phyloP scores from a whole-genome alignment of 139 green algal genomes.

The Auxenochlorella protothecoides region DNA sequence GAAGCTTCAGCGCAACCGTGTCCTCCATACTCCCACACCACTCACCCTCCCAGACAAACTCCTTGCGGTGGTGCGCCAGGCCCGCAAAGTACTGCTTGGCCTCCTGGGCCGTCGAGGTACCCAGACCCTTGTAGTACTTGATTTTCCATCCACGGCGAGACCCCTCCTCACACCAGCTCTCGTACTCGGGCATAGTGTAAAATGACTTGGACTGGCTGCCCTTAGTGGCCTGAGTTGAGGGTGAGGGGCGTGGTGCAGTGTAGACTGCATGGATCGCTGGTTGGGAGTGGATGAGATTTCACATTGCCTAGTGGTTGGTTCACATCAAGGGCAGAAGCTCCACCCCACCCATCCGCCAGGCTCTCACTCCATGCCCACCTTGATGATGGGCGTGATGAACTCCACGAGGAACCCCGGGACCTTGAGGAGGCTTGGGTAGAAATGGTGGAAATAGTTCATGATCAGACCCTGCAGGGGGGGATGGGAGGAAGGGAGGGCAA shows the following conservation, averaged over 20 bases:
- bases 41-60: slow-evolving; percentile 77
- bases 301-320: no score
- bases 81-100: slow-evolving; percentile 94
- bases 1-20: neutral
- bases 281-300: no score
- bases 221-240: slow-evolving; percentile 60
- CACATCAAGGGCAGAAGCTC: neutral
- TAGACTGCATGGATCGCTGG: no score
- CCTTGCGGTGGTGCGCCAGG: slow-evolving; percentile 71
- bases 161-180: slow-evolving; percentile 79
- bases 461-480: slow-evolving; percentile 63
- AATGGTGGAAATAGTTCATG: slow-evolving; percentile 99
- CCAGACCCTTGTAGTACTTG: slow-evolving; percentile 99
- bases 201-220: slow-evolving; percentile 68
- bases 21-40: no score
- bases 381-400: slow-evolving; percentile 99
- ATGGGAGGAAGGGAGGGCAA: neutral
- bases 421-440: slow-evolving; percentile 92
- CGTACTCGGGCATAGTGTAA: slow-evolving; percentile 99
- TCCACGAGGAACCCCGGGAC: slow-evolving; percentile 91
- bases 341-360: neutral
- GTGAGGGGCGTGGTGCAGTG: no score
- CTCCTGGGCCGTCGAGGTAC: slow-evolving; percentile 85
- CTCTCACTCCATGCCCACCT: slow-evolving; percentile 37
- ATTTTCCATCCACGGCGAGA: slow-evolving; percentile 71